Evolutionary conservation across 1,139 yeast species (phyloP), one percentile per base, ranked within the genome.

Genomic region (Waltiozyma sp.): DNA sequence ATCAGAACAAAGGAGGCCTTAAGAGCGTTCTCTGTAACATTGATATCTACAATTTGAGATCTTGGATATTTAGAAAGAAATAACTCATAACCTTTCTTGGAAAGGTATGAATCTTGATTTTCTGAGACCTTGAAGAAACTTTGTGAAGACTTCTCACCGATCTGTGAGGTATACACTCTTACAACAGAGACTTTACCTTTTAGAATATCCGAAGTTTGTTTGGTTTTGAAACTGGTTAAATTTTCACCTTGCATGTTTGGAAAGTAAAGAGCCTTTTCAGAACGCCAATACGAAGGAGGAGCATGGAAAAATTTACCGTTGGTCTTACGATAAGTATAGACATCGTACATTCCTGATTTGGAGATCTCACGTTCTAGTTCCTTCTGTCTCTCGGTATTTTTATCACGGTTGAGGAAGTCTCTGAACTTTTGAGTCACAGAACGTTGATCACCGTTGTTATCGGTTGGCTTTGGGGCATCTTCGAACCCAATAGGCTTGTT

Each of bases 321-420:
- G 3, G 93, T 84, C 52, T 81, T 81, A 42, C 82, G 69, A 59
- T 80, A 89, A 1, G 85, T 79, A 56, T 85, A 82, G 51, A 87
- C 72, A 52, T 88, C 95, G 54, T 82, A 81, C 68, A 87, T 79
- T 23, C 93, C 88, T n/a, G 95, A 84, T 55, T 82, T 86, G 35
- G 85, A 77, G 51, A 88, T 73, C 59, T 88, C 96, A 47, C 77
- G 73, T 55, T 85, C 88, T 47, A 85, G 64, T 47, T 70, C 87
- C 62, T 60, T 73, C 51, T 69, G 80, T 70, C 66, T 73, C 63
- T 45, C 72, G 64, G 60, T 72, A 69, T 66, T 68, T 64, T 72
- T 69, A 15, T 67, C 71, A 35, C 68, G 64, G 47, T 73, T 70
- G 51, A 69, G 60, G 55, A 75, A 59, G 46, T 73, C 79, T 28